Base-by-base conservation (phyloP, 108 stramenopile genomes). In the Pseudonitzschia pungens region DNA sequence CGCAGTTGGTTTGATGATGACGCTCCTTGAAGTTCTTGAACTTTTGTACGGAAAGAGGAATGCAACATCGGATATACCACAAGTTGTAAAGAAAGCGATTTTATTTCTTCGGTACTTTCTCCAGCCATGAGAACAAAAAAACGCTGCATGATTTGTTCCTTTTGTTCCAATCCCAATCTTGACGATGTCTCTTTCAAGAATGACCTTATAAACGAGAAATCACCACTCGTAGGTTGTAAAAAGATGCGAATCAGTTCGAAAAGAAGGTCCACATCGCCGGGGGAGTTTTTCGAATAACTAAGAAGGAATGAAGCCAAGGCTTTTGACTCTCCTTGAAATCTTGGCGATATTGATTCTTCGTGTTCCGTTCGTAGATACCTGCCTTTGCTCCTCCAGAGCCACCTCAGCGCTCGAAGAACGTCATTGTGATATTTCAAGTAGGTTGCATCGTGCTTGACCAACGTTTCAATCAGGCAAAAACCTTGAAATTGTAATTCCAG, bases 351-450 rank as follows among this genome's bases (percentile, higher is more conserved):
- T 22, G 78, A 75, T 74, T 92, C 90, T 74, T 93, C 94, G 78
- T 93, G 85, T 36, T 89, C 76, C 60, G 92, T 76, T 14, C 94
- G 81, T 42, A 92, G 79, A 69, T 83, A 86, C n/a, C 94, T 74
- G 8, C 92, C 94, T 54, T 89, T 91, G 62, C 89, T 90, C 33
- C 90, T 79, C 94, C 94, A 95, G 0, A 95, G 81, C 92, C 87
- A 89, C 16, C 91, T 85, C 42, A 95, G 81, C 9, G 92, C 92
- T 28, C 90, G 69, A 24, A 92, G 77, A 55, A 95, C 83, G 53
- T 91, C 91, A 55, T 86, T 86, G 70, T 95, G 90, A 0, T 87
- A 78, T 18, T 58, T 68, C 20, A 95, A 69, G 68, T 90, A 92
- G 8, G 24, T 65, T n/a, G 40, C 24, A 70, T 95, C 82, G 33